These are phyloP conservation scores for Mycena olivaceomarginata DNA, from an alignment of 768 basidiomycete genomes.

Conservation along the genomic window DNA sequence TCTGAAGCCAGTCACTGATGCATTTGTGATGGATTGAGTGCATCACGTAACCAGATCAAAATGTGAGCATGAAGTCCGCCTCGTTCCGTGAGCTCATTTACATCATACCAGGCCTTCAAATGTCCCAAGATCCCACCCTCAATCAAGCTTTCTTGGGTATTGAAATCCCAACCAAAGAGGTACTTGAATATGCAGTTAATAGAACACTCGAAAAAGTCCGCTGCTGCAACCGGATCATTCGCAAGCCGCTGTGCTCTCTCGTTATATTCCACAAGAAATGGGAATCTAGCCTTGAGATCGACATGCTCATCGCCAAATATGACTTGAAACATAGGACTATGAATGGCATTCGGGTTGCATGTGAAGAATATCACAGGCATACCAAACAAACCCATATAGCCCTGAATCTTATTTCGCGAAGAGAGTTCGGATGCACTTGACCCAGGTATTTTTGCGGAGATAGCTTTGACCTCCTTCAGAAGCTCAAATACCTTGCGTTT, in stretches of 20 bases:
- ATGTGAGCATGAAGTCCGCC: too few species aligned
- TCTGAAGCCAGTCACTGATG: neutral
- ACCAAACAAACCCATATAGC: neutral
- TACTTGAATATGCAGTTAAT: too few species aligned
- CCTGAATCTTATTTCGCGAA: too few species aligned
- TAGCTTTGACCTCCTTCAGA: neutral
- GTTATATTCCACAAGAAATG: too few species aligned
- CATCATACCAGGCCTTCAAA: neutral
- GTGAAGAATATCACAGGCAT: conserved; percentile 2
- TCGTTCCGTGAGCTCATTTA: neutral
- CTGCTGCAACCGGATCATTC: too few species aligned
- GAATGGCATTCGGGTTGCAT: too few species aligned
- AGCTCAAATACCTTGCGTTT: neutral
- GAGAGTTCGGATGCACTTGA: neutral
- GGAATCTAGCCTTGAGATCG: too few species aligned
- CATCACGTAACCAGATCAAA: neutral
- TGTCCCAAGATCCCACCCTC: neutral
- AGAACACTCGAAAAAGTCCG: too few species aligned
- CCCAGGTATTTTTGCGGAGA: neutral
- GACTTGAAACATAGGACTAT: neutral
- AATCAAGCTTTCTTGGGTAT: neutral
- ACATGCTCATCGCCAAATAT: too few species aligned
- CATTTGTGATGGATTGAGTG: neutral
- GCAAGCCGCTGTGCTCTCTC: too few species aligned
- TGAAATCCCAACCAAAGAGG: neutral